phyloP scores from a whole-genome alignment of 2,329 filamentous ascomycete genomes.

The Didymella glomerata region DNA sequence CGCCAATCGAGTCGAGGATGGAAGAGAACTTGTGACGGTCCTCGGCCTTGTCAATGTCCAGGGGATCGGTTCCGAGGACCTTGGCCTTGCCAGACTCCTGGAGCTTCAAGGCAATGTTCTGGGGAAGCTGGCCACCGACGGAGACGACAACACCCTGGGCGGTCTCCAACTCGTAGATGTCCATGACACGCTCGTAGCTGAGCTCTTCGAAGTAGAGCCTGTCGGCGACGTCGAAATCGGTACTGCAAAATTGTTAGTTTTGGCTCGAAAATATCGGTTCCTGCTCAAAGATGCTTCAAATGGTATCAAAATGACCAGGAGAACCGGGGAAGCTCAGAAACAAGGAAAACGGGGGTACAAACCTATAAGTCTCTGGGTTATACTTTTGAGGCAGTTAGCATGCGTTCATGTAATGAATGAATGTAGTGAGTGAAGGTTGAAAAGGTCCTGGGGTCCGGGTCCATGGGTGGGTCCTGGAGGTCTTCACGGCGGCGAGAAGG shows the following conservation, averaged over 20 bases:
- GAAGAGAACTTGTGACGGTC: slow-evolving; percentile 98
- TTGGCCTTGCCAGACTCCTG: slow-evolving; percentile 91
- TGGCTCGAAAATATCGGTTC: slow-evolving; percentile 49
- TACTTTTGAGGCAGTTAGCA: too few relatives aligned
- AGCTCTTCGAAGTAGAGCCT: slow-evolving; percentile 97
- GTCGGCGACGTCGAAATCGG: slow-evolving; percentile 89
- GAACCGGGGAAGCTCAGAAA: too few relatives aligned
- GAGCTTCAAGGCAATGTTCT: slow-evolving; percentile 94
- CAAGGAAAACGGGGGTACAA: background rate
- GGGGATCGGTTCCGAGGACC: slow-evolving; percentile 89
- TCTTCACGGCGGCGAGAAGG: too few relatives aligned
- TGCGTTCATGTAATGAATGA: too few relatives aligned
- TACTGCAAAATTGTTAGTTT: slow-evolving; percentile 53
- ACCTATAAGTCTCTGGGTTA: slow-evolving; percentile 74
- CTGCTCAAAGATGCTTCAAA: too few relatives aligned
- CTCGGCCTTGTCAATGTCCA: slow-evolving; percentile 97
- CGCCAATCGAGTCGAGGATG: slow-evolving; percentile 94
- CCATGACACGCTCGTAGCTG: slow-evolving; percentile 97
- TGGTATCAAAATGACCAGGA: background rate
- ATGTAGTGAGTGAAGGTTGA: too few relatives aligned
- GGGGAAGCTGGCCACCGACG: slow-evolving; percentile 93
- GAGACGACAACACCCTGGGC: slow-evolving; percentile 91
- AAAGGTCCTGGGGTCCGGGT: too few relatives aligned
- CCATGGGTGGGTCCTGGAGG: too few relatives aligned
- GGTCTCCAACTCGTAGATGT: slow-evolving; percentile 93